phyloP scores from a whole-genome alignment of 1,284 basidiomycete species.

The Trametes versicolor region DNA sequence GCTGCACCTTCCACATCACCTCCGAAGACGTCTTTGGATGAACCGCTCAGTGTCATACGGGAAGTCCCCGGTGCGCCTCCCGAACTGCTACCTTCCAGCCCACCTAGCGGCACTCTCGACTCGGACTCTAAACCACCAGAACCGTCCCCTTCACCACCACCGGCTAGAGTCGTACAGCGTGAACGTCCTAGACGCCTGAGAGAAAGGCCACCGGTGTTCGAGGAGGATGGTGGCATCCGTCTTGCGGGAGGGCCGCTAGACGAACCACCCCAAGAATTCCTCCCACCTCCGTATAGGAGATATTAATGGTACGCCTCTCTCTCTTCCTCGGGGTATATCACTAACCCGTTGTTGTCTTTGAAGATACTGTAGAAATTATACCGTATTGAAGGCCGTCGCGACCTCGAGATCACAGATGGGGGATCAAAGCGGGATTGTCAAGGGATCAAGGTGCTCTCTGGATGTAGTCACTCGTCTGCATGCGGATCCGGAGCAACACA shows the following conservation, averaged over 20 bases:
- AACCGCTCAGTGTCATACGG: background rate
- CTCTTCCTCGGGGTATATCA: background rate
- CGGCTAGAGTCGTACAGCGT: background rate
- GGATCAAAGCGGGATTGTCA: no score
- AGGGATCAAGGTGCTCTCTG: no score
- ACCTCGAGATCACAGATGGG: no score
- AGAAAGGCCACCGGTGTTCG: background rate
- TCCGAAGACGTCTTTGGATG: conserved; percentile 5
- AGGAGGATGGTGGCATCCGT: conserved; percentile 21
- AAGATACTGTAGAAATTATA: no score
- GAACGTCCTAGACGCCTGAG: background rate
- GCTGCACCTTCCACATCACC: background rate
- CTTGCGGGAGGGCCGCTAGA: conserved; percentile 21
- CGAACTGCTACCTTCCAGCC: background rate
- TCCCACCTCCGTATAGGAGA: conserved; percentile 19
- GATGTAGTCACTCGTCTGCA: no score
- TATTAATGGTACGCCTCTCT: background rate
- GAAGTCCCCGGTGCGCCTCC: background rate
- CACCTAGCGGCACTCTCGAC: no score
- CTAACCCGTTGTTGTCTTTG: background rate
- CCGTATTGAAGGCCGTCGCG: background rate
- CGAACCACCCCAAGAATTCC: background rate
- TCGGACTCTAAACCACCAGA: background rate
- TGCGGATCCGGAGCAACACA: no score
- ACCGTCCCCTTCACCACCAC: background rate